These are phyloP conservation scores for Pseudotulostoma volvatum DNA, from an alignment of 495 filamentous ascomycete genomes.

Conservation along the genomic window DNA sequence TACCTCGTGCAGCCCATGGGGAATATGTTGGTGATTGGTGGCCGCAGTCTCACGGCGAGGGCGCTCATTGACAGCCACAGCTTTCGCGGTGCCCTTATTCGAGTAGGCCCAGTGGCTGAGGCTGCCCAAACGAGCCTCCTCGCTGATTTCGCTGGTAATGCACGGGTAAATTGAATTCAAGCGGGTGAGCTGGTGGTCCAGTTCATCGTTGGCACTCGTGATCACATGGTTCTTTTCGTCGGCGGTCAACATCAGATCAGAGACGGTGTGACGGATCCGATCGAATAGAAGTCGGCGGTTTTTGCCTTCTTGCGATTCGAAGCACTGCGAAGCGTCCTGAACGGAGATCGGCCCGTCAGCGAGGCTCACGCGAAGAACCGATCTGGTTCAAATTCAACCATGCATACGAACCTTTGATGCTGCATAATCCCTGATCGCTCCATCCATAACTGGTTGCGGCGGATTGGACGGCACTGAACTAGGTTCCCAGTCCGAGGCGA, in stretches of 20 bases:
- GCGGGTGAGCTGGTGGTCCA: constrained; percentile 69
- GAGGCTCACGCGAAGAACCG: too few species aligned
- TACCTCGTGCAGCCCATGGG: constrained; percentile 49
- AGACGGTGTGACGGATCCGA: constrained; percentile 41
- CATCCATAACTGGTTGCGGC: constrained; percentile 23
- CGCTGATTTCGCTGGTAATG: constrained; percentile 78
- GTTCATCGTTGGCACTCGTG: constrained; percentile 70
- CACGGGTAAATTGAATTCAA: constrained; percentile 71
- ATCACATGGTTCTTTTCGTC: constrained; percentile 97
- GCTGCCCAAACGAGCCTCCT: constrained; percentile 83
- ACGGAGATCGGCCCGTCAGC: too few species aligned
- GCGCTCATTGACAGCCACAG: constrained; percentile 44
- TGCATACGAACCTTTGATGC: constrained; percentile 20
- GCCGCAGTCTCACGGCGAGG: constrained; percentile 57
- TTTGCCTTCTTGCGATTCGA: constrained; percentile 24
- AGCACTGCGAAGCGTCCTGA: constrained; percentile 17
- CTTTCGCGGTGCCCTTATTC: constrained; percentile 55
- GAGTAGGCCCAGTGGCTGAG: constrained; percentile 90
- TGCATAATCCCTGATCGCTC: constrained; percentile 24
- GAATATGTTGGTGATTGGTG: constrained; percentile 40
- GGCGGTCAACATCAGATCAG: constrained; percentile 64
- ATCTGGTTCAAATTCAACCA: too few species aligned
- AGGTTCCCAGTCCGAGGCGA: constrained; percentile 42
- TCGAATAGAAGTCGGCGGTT: constrained; percentile 50
- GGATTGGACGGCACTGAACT: constrained; percentile 21